These are phyloP conservation scores for Citrullus mucosospermus DNA, from an alignment of 306 rosid species.

Conservation along the genomic window DNA sequence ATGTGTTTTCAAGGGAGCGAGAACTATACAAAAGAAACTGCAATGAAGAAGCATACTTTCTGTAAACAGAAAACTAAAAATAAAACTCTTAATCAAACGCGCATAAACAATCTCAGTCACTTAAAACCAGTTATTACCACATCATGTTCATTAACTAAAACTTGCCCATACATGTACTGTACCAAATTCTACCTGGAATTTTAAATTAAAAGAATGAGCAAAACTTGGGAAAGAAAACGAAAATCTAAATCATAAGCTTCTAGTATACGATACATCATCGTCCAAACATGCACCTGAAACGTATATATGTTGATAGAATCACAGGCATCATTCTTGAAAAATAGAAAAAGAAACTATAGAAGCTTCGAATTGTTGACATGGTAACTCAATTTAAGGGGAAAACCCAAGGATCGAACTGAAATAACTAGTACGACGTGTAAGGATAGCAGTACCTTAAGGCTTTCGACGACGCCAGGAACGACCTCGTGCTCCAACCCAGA, in stretches of 20 bases:
- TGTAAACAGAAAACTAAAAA: neutral
- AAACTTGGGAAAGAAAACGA: neutral
- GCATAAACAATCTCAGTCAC: neutral
- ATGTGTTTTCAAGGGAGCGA: neutral
- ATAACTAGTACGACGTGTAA: neutral
- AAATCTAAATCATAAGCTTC: neutral
- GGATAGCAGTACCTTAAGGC: conserved; percentile 49
- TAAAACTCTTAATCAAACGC: neutral
- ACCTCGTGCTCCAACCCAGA: conserved; percentile 85
- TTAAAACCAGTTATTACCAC: neutral
- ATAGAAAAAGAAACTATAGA: neutral
- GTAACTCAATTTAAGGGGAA: neutral
- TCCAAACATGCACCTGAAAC: neutral
- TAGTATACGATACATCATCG: neutral
- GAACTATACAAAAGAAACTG: neutral
- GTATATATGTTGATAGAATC: neutral
- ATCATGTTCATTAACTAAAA: neutral
- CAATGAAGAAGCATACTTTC: neutral
- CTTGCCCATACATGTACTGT: neutral
- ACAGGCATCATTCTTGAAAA: neutral
- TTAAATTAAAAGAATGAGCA: neutral
- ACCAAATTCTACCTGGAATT: neutral
- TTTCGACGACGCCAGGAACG: conserved; percentile 87
- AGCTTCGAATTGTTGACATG: neutral
- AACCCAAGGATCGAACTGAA: neutral